phyloP scores from a whole-genome alignment of 176 grass and related monocot species.

The Avena sativa region DNA sequence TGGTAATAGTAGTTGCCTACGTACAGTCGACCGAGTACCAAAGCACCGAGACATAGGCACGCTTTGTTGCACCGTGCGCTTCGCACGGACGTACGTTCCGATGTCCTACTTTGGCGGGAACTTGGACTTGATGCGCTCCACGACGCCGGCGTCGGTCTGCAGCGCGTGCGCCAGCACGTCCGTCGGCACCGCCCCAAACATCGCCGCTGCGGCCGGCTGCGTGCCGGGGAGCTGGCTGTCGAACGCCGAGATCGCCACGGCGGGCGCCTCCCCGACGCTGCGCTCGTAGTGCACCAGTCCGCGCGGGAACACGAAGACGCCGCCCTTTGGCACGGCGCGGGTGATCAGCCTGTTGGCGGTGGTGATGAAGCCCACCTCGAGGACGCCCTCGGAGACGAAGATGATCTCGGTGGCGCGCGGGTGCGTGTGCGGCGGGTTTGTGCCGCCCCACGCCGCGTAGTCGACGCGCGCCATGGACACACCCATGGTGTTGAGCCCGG shows the following conservation, averaged over 20 bases:
- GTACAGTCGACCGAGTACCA: too few species aligned
- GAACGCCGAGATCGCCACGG: conserved; percentile 54
- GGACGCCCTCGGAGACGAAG: conserved; percentile 54
- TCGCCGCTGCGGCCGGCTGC: conserved; percentile 28
- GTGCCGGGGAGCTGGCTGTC: conserved; percentile 74
- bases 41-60: too few species aligned
- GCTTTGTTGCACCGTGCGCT: too few species aligned
- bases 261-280: conserved; percentile 38
- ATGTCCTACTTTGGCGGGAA: conserved; percentile 40
- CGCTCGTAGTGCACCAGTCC: conserved; percentile 72
- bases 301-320: conserved; percentile 65
- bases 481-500: conserved; percentile 70
- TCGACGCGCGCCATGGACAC: conserved; percentile 71
- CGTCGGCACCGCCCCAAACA: conserved; percentile 57
- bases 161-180: conserved; percentile 62
- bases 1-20: too few species aligned
- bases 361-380: conserved; percentile 75
- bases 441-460: conserved; percentile 67
- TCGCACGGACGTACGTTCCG: too few species aligned
- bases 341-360: conserved; percentile 39
- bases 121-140: conserved; percentile 60
- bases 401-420: conserved; percentile 76
- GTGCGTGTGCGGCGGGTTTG: conserved; percentile 75
- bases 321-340: conserved; percentile 48
- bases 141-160: conserved; percentile 43